Percentiles rank a stretch among this genome's conserved stretches.
phyloP scores from a whole-genome alignment of 495 filamentous ascomycete species.

The Hypoxylon trugodes region DNA sequence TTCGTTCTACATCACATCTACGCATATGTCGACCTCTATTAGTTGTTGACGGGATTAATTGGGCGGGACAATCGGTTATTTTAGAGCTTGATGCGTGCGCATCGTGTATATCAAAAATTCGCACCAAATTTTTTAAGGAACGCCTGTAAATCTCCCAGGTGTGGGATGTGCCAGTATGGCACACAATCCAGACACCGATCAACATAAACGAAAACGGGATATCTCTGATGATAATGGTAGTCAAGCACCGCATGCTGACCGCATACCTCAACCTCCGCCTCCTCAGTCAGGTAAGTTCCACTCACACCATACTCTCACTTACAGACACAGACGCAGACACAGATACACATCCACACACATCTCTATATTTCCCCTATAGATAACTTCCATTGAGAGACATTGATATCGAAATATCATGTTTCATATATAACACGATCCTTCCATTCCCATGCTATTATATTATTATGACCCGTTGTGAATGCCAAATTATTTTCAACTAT shows the following conservation, averaged over 20 bases:
- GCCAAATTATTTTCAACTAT: conserved; percentile 1
- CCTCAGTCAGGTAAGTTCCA: conserved; percentile 53
- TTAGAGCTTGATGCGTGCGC: conserved; percentile 26
- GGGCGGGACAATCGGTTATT: conserved; percentile 27
- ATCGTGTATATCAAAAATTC: conserved; percentile 33
- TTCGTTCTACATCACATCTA: conserved; percentile 20
- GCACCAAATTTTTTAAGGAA: conserved; percentile 16
- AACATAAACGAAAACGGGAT: conserved; percentile 55
- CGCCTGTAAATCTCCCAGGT: conserved; percentile 27
- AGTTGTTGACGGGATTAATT: conserved; percentile 31
- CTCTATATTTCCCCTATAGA: conserved; percentile 31
- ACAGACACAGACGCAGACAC: conserved; percentile 29
- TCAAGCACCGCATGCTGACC: conserved; percentile 46
- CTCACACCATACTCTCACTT: conserved; percentile 24
- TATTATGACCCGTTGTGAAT: conserved; percentile 7
- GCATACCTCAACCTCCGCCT: conserved; percentile 55
- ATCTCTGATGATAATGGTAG: conserved; percentile 50
- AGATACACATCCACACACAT: conserved; percentile 5
- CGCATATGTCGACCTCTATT: conserved; percentile 27
- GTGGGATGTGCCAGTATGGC: conserved; percentile 43
- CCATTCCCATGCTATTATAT: conserved; percentile 1
- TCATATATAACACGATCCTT: conserved; percentile 21
- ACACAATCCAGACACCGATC: conserved; percentile 44
- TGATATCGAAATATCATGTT: conserved; percentile 9
- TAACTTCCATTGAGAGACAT: conserved; percentile 15